A percentile compares a stretch with the other conserved stretches of the same genome.
phyloP scores from a whole-genome alignment of 164 flowering plant genomes.

The Echeveria elegans region DNA sequence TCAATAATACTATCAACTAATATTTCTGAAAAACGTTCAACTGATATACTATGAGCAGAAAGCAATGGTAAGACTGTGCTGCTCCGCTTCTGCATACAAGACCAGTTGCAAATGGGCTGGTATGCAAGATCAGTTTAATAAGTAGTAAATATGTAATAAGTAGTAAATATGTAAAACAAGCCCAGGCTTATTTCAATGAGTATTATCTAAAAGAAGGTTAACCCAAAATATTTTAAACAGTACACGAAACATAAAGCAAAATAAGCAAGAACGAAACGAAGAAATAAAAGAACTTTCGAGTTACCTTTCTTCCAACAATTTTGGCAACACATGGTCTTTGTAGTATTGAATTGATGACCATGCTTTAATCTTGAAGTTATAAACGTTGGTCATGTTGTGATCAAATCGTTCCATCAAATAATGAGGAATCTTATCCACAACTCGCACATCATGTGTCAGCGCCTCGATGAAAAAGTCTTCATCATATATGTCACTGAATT shows the following conservation, averaged over 20 bases:
- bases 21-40: too few species aligned
- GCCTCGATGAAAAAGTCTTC: conserved; percentile 59
- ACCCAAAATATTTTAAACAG: background rate
- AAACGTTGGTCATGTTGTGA: conserved; percentile 66
- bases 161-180: too few species aligned
- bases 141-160: too few species aligned
- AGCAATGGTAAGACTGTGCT: too few species aligned
- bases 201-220: too few species aligned
- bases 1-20: too few species aligned
- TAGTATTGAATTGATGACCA: conserved; percentile 72
- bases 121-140: too few species aligned
- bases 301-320: conserved; percentile 80
- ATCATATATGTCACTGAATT: conserved; percentile 79
- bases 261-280: background rate
- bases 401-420: conserved; percentile 80
- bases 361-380: conserved; percentile 81
- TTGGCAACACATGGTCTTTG: conserved; percentile 70
- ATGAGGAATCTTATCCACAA: conserved; percentile 58
- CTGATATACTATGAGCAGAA: too few species aligned
- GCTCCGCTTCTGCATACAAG: too few species aligned
- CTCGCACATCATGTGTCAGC: conserved; percentile 56
- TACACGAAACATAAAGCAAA: background rate
- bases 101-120: too few species aligned
- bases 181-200: too few species aligned
- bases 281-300: conserved; percentile 13